Evolutionary conservation across 495 filamentous ascomycete species (phyloP), one percentile per base, ranked within the genome.

Genomic region (Glutinoglossum americanum): DNA sequence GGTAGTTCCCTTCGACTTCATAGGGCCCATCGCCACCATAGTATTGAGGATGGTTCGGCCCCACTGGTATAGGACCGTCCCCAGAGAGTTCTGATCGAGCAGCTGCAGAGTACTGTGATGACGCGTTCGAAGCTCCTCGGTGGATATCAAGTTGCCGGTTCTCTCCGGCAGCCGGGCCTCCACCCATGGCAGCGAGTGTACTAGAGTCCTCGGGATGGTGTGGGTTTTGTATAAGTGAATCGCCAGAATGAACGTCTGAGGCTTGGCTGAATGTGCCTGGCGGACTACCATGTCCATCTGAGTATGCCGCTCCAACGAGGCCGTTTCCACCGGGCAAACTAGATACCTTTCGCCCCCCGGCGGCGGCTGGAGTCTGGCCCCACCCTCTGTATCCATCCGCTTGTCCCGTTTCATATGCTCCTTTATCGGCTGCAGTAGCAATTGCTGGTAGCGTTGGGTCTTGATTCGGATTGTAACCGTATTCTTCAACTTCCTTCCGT

Each of bases 401-500:
- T 58, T 82, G 78, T 51, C 68, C 69, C 78, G 80, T 81, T 64
- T 89, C 83, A 63, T 81, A 86, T 49, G 73, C 68, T 6, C 71
- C 67, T 59, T 64, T 74, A 62, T 72, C 57, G 47, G 69, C 72
- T 23, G 64, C 67, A 23, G 60, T 60, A 23, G 62, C 65, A n/a
- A 85, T 73, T 5, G 75, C 75, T 25, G 89, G 87, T 3, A 90
- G 70, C 3, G 84, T 84, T 1, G 92, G 89, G 64, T 94, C 89
- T 57, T 87, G 79, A 69, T 96, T 97, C 8, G 90, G 92, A 66
- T 96, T 97, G 73, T 88, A 96, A 23, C 82, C 83, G 66, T 96
- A 96, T 62, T 96, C 92, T 66, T 96, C 90, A 2, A 94, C 85
- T 65, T 97, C 93, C 68, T 95, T 94, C 57, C 89, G 77, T 56